Conservation (phyloP, 805 yeast genomes). For the Candida silvicultrix region DNA sequence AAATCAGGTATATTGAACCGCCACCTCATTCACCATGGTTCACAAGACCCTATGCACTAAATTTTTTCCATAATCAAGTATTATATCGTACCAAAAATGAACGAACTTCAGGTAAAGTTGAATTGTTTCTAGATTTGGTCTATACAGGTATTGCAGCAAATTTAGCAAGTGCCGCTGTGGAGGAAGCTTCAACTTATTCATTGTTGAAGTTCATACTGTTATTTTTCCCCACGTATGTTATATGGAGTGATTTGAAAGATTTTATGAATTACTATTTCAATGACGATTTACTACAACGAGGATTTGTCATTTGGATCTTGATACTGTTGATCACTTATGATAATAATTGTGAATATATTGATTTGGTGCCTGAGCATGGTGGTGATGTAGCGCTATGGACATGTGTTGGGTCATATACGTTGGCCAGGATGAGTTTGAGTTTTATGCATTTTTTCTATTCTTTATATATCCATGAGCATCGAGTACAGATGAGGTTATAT, state of each 20-base stretch:
- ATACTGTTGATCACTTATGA: constrained; percentile 42
- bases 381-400: constrained; percentile 30
- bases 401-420: constrained; percentile 32
- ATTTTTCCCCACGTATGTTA: constrained; percentile 54
- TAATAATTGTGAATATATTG: constrained; percentile 37
- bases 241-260: constrained; percentile 62
- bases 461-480: constrained; percentile 39
- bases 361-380: constrained; percentile 22
- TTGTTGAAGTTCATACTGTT: constrained; percentile 41
- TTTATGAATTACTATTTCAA: constrained; percentile 57
- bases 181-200: constrained; percentile 32
- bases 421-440: constrained; percentile 32
- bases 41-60: constrained; percentile 51
- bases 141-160: constrained; percentile 62
- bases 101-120: constrained; percentile 43
- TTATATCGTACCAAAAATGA: constrained; percentile 51
- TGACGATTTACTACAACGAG: constrained; percentile 51
- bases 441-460: constrained; percentile 30
- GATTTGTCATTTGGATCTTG: constrained; percentile 47
- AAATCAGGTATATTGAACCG: constrained; percentile 38
- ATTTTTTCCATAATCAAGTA: constrained; percentile 52
- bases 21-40: constrained; percentile 31
- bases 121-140: constrained; percentile 55
- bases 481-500: constrained; percentile 42
- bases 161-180: constrained; percentile 47